Evolutionary conservation across 129 eudicot genomes (phyloP), one percentile per base, ranked within the genome.

Genomic region (Tanacetum coccineum): DNA sequence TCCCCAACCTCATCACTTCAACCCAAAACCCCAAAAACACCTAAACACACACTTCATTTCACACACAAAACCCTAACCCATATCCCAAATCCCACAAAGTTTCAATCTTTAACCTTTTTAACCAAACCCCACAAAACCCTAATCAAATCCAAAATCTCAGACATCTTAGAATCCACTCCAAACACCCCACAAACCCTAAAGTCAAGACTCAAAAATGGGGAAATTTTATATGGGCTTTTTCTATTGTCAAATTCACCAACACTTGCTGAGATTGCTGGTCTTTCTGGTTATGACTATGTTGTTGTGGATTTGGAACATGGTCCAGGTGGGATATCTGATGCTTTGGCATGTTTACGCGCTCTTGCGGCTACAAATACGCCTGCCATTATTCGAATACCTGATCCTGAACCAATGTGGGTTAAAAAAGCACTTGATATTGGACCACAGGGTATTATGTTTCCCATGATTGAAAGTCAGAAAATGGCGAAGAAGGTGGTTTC

Each of bases 241-340:
- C 83, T 92, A 26, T 77, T 89, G 68, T 75, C 84, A 49, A 83
- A 83, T 77, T 92, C 98, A 47, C 98, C 98, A 0, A 88, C 95
- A 1, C 73, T 92, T 40, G 96, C 98, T 66, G 96, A 92, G 74
- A 92, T 92, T 75, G 88, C 89, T 13, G 98, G 85, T 10, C 88
- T 85, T 66, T 67, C 98, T 53, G 98, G 91, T 40, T 92, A 92
- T 74, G 98, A 88, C 20, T 88, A 83, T 68, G 96, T 84, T 9
- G 95, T 92, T 17, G 81, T 92, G 36, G 96, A 92, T 78, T 85
- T 92, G 89, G 96, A 92, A 65, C 98, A 88, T 76, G 98, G 95
- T 58, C 87, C 66, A 56, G 96, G 98, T 6, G 95, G 95, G 9
- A 66, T 85, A 67, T 62, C 87, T n/a, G 77, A 80, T n/a, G 81